Conservation (phyloP, 768 basidiomycete species). For the Neoboletus subvelutipes region DNA sequence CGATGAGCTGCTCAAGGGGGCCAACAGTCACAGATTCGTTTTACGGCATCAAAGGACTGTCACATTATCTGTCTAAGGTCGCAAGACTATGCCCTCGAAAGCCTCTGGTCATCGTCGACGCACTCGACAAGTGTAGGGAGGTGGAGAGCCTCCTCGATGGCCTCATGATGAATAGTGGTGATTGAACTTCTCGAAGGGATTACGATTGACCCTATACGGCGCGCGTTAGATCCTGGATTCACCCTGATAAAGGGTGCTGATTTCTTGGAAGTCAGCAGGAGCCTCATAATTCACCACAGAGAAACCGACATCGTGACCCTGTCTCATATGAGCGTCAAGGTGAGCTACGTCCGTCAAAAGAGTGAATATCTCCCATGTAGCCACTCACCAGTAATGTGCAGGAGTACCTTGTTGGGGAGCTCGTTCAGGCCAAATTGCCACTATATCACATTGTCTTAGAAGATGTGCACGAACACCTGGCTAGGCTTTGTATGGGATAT, state of each 20-base stretch:
- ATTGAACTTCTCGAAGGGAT: constrained; percentile 12
- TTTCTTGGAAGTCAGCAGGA: constrained; percentile 4
- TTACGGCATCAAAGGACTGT: too few species aligned
- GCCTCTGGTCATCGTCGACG: too few species aligned
- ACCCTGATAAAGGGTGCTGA: neutral
- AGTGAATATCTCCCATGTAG: too few species aligned
- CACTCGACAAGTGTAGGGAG: too few species aligned
- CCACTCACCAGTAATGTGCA: neutral
- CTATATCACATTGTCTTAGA: constrained; percentile 8
- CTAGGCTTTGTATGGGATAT: constrained; percentile 13
- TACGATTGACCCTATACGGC: neutral
- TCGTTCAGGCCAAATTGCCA: neutral
- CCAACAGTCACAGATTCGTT: too few species aligned
- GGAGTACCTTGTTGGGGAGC: constrained; percentile 17
- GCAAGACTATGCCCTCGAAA: too few species aligned
- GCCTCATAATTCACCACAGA: constrained; percentile 9
- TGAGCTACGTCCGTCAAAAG: neutral
- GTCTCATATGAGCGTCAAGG: constrained; percentile 21
- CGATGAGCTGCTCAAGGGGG: too few species aligned
- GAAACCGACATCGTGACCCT: constrained; percentile 11
- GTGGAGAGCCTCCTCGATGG: too few species aligned
- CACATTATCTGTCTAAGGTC: too few species aligned
- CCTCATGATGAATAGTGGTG: too few species aligned
- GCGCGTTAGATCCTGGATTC: constrained; percentile 1
- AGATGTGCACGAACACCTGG: constrained; percentile 4